Base-by-base conservation (phyloP, 768 basidiomycete species). In the Tubosaeta sp. region DNA sequence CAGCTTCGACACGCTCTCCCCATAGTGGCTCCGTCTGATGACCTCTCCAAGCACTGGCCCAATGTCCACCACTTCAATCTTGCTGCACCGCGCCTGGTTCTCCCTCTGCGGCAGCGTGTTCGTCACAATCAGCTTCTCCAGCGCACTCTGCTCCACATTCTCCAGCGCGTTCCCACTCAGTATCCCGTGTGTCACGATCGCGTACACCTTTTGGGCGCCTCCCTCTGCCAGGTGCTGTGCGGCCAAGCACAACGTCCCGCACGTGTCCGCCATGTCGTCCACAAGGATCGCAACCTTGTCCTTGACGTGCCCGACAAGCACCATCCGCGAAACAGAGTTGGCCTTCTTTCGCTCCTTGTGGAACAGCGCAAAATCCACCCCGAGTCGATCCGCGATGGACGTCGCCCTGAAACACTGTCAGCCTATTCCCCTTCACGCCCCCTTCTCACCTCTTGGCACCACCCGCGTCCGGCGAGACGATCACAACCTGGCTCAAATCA, bases 321-420 rank as follows among this genome's bases (percentile, higher is more conserved):
- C 82, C 93, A 95, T 94, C 51, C 93, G 84, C 54, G 91, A 93
- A 7, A 95, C 91, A 57, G 92, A 88, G 70, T 95, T 95, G 29
- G 91, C 91, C 73, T 91, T 94, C 76, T 95, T 94, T 55, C 95
- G 88, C 77, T 99, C 97, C 68, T 98, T 95, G 83, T 99, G 97
- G 78, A 98, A 98, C 50, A 99, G 76, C 25, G 97, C 97, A 74
- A 99, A 98, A 65, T 98, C 95, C 52, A 98, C 90, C 47, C 93
- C 92, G 54, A 98, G 79, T 43, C 91, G 84, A 70, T 98, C 95
- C 22, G 97, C 95, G 61, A 99, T 91, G 17, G 95, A 95, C 31
- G 95, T 97, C 29, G 95, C 97, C 70, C 95, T 97, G 72, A 44
- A 46, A 19, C 44, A 33, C 37, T n/a, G 48, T 69, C 51, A 72